Percentiles rank a stretch among this genome's conserved stretches.
These are phyloP conservation scores for Candida broadrunensis DNA, from an alignment of 805 yeast genomes.

Conservation along the genomic window DNA sequence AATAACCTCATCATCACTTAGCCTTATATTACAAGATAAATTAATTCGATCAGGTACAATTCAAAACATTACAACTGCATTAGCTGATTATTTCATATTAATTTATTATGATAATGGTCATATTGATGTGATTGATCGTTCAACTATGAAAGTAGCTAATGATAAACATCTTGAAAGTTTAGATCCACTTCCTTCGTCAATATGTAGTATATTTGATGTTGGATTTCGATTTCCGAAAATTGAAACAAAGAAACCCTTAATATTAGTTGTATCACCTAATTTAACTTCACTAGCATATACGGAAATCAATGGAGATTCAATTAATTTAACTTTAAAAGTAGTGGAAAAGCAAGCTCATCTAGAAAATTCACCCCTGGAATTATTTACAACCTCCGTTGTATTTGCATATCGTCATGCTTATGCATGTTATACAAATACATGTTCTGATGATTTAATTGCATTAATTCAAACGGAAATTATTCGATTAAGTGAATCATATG, in stretches of 20 bases:
- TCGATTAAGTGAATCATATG: slow-evolving; percentile 12
- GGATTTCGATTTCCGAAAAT: slow-evolving; percentile 49
- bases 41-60: slow-evolving; percentile 21
- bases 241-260: slow-evolving; percentile 19
- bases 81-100: slow-evolving; percentile 39
- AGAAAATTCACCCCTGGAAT: slow-evolving; percentile 24
- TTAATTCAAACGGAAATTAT: slow-evolving; percentile 49
- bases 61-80: slow-evolving; percentile 28
- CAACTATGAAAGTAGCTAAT: slow-evolving; percentile 19
- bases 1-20: background rate
- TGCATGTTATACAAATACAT: slow-evolving; percentile 64
- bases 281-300: slow-evolving; percentile 38
- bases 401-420: slow-evolving; percentile 66
- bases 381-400: slow-evolving; percentile 50
- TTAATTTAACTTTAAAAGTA: slow-evolving; percentile 16
- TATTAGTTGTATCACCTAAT: slow-evolving; percentile 49
- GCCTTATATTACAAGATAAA: slow-evolving; percentile 25
- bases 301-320: slow-evolving; percentile 9
- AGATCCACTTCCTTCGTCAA: slow-evolving; percentile 20
- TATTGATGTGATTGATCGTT: slow-evolving; percentile 45
- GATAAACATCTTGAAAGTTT: slow-evolving; percentile 1
- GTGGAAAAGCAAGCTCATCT: slow-evolving; percentile 13
- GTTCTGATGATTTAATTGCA: slow-evolving; percentile 67
- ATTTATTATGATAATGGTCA: slow-evolving; percentile 42
- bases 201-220: slow-evolving; percentile 47